phyloP scores from a whole-genome alignment of 2,329 filamentous ascomycete species.

The Botrytis hyacinthi region DNA sequence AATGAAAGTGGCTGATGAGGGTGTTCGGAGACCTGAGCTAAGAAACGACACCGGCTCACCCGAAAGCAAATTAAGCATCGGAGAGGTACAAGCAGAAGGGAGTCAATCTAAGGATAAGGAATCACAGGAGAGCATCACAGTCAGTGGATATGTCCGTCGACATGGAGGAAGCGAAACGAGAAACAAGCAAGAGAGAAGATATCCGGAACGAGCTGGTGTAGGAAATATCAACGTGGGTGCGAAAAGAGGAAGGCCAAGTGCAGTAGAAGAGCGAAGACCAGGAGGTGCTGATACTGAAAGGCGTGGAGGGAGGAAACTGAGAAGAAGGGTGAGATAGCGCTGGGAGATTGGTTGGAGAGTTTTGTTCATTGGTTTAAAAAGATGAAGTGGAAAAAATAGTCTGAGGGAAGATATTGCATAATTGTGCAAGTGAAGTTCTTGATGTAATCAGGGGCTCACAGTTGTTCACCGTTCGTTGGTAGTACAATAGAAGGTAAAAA shows the following conservation, averaged over 20 bases:
- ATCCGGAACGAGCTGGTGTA: neutral
- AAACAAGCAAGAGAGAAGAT: neutral
- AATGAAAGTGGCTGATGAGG: neutral
- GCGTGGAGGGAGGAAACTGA: neutral
- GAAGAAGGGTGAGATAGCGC: neutral
- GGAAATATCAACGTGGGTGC: neutral
- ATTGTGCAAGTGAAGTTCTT: no score
- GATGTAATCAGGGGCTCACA: no score
- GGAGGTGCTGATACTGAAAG: neutral
- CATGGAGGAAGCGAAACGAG: neutral
- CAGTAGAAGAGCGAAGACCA: neutral
- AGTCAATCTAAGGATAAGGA: neutral
- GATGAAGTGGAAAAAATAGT: no score
- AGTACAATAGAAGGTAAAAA: no score
- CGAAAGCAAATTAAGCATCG: neutral
- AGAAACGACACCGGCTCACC: neutral
- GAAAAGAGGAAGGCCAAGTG: neutral
- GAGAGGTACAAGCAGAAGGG: neutral
- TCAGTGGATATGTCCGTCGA: neutral
- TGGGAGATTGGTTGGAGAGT: neutral
- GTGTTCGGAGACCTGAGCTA: neutral
- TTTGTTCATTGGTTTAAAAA: neutral
- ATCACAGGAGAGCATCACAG: neutral
- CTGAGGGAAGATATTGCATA: no score
- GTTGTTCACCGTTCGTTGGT: no score